phyloP scores from a whole-genome alignment of 805 yeast genomes.

The Scheffersomyces coipomensis region DNA sequence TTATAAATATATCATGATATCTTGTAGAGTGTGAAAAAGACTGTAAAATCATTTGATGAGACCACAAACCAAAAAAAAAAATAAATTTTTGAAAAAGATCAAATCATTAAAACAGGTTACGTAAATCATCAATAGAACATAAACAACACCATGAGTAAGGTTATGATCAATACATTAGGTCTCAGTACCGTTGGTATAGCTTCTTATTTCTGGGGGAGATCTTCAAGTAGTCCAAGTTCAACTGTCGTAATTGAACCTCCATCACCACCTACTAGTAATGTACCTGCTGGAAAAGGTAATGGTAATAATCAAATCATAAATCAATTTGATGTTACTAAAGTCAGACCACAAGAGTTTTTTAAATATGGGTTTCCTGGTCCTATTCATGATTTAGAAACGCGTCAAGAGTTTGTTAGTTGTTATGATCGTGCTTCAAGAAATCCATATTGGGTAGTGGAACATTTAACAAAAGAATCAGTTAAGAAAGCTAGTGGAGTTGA shows the following conservation, averaged over 20 bases:
- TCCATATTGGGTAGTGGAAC: conserved; percentile 91
- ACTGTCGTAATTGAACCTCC: conserved; percentile 2
- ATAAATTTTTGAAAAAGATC: too few relatives aligned
- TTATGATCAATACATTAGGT: conserved; percentile 29
- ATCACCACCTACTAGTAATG: conserved; percentile 11
- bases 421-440: conserved; percentile 82
- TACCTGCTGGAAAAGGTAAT: conserved; percentile 5
- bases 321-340: conserved; percentile 30
- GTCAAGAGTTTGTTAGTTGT: conserved; percentile 79
- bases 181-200: conserved; percentile 37
- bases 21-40: too few relatives aligned
- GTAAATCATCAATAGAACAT: too few relatives aligned
- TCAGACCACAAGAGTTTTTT: conserved; percentile 79
- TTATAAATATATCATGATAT: too few relatives aligned
- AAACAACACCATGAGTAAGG: conserved; percentile 30
- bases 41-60: too few relatives aligned
- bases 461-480: conserved; percentile 73
- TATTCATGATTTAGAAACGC: conserved; percentile 72
- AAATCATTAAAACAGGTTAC: too few relatives aligned
- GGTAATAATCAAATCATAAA: conserved; percentile 2
- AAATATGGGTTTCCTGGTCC: conserved; percentile 97
- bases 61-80: too few relatives aligned
- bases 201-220: conserved; percentile 40
- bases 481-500: conserved; percentile 52
- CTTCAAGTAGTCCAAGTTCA: conserved; percentile 13